Evolutionary conservation across 257 asterid genomes (phyloP), one percentile per base, ranked within the genome.

Genomic region (Nicotiana benthamiana): DNA sequence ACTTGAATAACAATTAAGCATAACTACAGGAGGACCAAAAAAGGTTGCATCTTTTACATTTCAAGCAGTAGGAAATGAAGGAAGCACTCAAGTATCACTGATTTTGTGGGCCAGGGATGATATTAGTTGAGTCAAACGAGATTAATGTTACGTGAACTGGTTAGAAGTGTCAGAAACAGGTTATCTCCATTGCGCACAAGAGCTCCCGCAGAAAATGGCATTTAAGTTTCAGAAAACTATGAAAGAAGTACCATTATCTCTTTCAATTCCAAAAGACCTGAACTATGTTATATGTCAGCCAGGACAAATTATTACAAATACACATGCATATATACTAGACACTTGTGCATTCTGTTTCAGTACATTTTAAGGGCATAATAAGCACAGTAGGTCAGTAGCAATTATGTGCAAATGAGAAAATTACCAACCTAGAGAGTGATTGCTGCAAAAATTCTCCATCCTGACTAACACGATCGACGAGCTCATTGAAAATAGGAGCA

Each of bases 401-500:
- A 74, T 24, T 8, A 74, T 74, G 43, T 20, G 52, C 28, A 64
- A 40, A 79, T 26, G 24, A 51, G 62, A 77, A 59, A 59, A 32
- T 32, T 12, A 28, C 79, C 80, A 75, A 95, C 98, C 99, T 90
- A 83, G 98, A 90, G 52, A 96, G 97, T 4, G 99, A 89, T 56
- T 96, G 94, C 84, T 96, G 97, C 61, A 96, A 84, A 88, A 96
- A 96, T 72, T 92, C 79, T 15, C 93, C 90, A 80, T 92, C 97
- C 92, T 89, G 87, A 86, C 97, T 94, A 86, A 92, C 97, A 1
- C 98, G 92, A 85, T 96, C 99, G 10, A 94, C 87, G 7, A 96
- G 96, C 77, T 94, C 98, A 82, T 94, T 96, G 86, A 96, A 92
- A 85, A 96, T 90, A 20, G 99, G 99, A 81, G 98, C 97, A 67